Conservation (phyloP, 1,284 basidiomycete genomes). For the Puccinia brachypodii region DNA sequence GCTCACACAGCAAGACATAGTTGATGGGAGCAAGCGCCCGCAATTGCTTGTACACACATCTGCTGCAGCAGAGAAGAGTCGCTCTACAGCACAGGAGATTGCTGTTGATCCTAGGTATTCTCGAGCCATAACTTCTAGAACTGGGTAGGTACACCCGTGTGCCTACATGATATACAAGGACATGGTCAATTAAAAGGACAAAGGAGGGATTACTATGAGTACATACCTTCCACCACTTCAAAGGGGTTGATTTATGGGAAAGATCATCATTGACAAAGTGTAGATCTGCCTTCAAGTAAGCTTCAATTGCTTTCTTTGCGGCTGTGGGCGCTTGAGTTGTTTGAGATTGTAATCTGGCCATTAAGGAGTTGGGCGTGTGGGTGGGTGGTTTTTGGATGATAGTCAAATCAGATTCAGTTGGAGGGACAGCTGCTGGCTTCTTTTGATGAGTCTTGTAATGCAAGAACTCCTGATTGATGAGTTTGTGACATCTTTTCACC, state of each 20-base stretch:
- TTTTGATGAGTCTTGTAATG: background rate
- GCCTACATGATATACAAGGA: background rate
- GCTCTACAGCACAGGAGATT: background rate
- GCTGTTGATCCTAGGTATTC: background rate
- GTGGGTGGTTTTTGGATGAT: background rate
- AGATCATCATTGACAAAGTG: background rate
- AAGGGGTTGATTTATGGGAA: background rate
- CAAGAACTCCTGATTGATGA: background rate
- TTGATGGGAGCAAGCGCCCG: background rate
- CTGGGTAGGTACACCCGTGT: background rate
- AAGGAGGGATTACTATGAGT: background rate
- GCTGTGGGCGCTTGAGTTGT: background rate
- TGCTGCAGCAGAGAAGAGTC: background rate
- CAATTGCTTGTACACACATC: background rate
- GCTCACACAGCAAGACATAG: background rate
- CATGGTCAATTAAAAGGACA: background rate
- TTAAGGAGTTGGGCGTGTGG: background rate
- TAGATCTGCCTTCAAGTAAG: background rate
- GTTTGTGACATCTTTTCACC: background rate
- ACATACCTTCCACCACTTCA: conserved; percentile 16
- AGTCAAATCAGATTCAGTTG: background rate
- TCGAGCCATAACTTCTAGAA: background rate
- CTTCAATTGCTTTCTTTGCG: background rate
- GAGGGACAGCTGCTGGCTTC: too few species aligned
- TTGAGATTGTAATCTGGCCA: background rate